These are phyloP conservation scores for Alternaria panax DNA, from an alignment of 2,329 filamentous ascomycete species.

Conservation along the genomic window DNA sequence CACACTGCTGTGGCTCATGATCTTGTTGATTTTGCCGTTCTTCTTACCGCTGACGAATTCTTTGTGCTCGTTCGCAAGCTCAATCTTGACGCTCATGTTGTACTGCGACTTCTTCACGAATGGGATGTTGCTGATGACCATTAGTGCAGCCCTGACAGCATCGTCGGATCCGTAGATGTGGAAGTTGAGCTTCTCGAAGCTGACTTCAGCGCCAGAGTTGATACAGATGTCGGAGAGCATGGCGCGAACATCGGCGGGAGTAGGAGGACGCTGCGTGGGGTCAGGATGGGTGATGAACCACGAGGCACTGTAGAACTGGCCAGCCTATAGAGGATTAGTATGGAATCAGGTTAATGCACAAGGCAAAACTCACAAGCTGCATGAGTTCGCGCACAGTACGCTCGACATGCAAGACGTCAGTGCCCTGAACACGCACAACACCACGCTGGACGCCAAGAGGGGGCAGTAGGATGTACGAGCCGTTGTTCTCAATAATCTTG, in stretches of 20 bases:
- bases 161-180: slow-evolving; percentile 96
- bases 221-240: slow-evolving; percentile 96
- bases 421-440: slow-evolving; percentile 87
- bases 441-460: slow-evolving; percentile 84
- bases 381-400: slow-evolving; percentile 95
- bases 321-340: slow-evolving; percentile 66
- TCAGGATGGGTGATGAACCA: slow-evolving; percentile 92
- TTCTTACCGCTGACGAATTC: slow-evolving; percentile 99
- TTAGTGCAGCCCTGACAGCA: slow-evolving; percentile 92
- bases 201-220: slow-evolving; percentile 92
- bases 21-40: slow-evolving; percentile 99
- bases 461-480: slow-evolving; percentile 92
- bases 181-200: slow-evolving; percentile 93
- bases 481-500: slow-evolving; percentile 96
- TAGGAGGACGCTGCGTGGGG: slow-evolving; percentile 67
- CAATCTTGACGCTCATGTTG: slow-evolving; percentile 96
- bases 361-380: slow-evolving; percentile 72
- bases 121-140: slow-evolving; percentile 88
- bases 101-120: slow-evolving; percentile 88
- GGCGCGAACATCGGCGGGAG: slow-evolving; percentile 75
- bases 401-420: slow-evolving; percentile 92
- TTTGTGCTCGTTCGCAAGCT: slow-evolving; percentile 98
- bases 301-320: slow-evolving; percentile 95
- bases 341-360: background rate
- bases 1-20: slow-evolving; percentile 99